Evolutionary conservation across 2,329 filamentous ascomycete species (phyloP).

Genomic region (Ceratocystiopsis sp.): DNA sequence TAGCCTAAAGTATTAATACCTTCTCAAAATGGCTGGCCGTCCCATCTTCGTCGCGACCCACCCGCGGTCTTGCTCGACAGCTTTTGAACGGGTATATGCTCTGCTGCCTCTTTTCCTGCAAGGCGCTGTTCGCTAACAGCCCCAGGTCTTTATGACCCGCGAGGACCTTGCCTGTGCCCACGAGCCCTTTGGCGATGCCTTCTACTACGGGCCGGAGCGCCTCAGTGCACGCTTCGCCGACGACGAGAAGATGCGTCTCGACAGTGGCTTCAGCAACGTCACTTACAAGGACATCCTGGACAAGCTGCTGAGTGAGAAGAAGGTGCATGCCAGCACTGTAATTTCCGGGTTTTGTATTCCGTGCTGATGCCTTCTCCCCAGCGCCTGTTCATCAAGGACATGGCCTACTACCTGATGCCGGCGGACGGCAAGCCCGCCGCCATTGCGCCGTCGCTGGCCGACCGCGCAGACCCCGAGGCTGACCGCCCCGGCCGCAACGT

Average conservation of each 20-base stretch:
- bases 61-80: constrained; percentile 86
- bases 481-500: constrained; percentile 51
- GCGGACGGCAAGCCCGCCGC: constrained; percentile 49
- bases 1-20: too few relatives aligned
- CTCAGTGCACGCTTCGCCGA: constrained; percentile 63
- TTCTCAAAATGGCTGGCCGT: constrained; percentile 46
- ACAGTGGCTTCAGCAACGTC: constrained; percentile 49
- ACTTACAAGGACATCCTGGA: constrained; percentile 69
- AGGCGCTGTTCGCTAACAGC: neutral
- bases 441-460: constrained; percentile 64
- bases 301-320: constrained; percentile 49
- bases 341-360: too few relatives aligned
- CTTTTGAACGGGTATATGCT: constrained; percentile 67
- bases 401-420: constrained; percentile 79
- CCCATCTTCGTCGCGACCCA: constrained; percentile 89
- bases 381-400: constrained; percentile 95
- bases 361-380: constrained; percentile 17
- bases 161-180: constrained; percentile 72
- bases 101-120: neutral
- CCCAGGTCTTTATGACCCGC: constrained; percentile 93
- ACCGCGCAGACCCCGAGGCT: constrained; percentile 13
- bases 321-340: neutral
- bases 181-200: constrained; percentile 93
- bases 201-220: constrained; percentile 87
- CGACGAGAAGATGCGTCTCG: constrained; percentile 36